Percentiles rank a stretch among this genome's conserved stretches.
Conservation (phyloP, 306 rosid genomes). For the Sicyos baderoa region DNA sequence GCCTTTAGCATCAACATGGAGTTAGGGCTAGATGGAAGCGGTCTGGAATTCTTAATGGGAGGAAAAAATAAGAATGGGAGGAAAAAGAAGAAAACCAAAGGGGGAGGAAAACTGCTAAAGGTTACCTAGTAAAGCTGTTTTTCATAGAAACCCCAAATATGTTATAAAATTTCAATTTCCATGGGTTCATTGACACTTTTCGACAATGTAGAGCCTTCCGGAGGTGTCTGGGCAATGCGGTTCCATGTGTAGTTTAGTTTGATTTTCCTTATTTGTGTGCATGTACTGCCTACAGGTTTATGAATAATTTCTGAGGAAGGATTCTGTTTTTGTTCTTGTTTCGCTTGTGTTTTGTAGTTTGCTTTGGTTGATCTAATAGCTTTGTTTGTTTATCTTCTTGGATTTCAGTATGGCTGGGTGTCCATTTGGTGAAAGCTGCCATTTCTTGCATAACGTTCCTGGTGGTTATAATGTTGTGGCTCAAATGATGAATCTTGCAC, state of each 20-base stretch:
- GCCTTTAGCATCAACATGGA: too few relatives aligned
- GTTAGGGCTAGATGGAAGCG: too few relatives aligned
- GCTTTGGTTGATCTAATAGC: background rate
- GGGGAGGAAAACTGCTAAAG: too few relatives aligned
- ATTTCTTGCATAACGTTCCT: constrained; percentile 82
- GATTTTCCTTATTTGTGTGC: background rate
- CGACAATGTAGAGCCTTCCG: background rate
- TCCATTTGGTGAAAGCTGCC: constrained; percentile 94
- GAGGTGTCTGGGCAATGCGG: background rate
- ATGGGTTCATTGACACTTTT: background rate
- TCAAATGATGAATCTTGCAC: constrained; percentile 77
- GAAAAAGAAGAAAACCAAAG: too few relatives aligned
- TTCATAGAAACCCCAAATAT: background rate
- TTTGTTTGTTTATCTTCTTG: background rate
- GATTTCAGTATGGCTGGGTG: constrained; percentile 81
- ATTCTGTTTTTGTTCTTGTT: too few relatives aligned
- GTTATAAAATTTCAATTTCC: background rate
- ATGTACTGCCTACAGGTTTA: background rate
- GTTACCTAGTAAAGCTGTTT: background rate
- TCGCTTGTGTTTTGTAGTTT: background rate
- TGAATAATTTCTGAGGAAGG: background rate
- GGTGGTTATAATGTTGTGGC: constrained; percentile 93
- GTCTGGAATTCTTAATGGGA: too few relatives aligned
- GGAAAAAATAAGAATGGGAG: too few relatives aligned
- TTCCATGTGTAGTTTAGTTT: background rate